phyloP scores from a whole-genome alignment of 225 moss, liverwort and hornwort genomes.

The Pseudoscleropodium purum region DNA sequence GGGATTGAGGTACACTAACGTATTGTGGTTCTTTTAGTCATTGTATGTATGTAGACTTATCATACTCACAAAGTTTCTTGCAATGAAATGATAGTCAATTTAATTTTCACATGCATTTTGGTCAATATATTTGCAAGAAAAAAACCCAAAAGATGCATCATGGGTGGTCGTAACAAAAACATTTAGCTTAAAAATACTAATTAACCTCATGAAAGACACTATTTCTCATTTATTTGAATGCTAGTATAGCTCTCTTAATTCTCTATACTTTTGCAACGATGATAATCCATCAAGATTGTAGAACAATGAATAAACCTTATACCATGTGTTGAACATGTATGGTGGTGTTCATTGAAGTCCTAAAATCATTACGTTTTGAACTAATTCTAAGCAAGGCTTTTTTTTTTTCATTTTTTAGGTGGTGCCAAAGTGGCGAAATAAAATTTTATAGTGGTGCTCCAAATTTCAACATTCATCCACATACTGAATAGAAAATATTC shows the following conservation, averaged over 20 bases:
- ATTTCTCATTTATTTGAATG: neutral
- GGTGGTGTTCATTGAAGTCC: too few species aligned
- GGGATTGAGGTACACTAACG: neutral
- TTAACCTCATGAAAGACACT: accelerated
- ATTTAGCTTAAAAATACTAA: too few species aligned
- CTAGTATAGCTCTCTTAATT: neutral
- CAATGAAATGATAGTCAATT: neutral
- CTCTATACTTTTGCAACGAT: neutral
- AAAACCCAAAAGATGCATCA: accelerated
- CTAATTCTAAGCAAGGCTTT: too few species aligned
- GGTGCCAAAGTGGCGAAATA: too few species aligned
- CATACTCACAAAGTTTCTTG: neutral
- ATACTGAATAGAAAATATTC: too few species aligned
- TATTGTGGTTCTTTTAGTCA: accelerated
- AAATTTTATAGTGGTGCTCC: too few species aligned
- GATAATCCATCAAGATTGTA: neutral
- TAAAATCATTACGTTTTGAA: neutral
- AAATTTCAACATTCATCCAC: too few species aligned
- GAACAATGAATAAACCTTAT: neutral
- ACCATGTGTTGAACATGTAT: accelerated
- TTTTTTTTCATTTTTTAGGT: too few species aligned
- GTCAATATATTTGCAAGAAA: neutral
- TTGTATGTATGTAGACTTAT: neutral
- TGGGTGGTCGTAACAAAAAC: neutral
- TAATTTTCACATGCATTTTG: accelerated